Percentiles rank a stretch among this genome's conserved stretches.
Evolutionary conservation across 169 alveolate species (phyloP).

Genomic region (Plasmodium sp.): DNA sequence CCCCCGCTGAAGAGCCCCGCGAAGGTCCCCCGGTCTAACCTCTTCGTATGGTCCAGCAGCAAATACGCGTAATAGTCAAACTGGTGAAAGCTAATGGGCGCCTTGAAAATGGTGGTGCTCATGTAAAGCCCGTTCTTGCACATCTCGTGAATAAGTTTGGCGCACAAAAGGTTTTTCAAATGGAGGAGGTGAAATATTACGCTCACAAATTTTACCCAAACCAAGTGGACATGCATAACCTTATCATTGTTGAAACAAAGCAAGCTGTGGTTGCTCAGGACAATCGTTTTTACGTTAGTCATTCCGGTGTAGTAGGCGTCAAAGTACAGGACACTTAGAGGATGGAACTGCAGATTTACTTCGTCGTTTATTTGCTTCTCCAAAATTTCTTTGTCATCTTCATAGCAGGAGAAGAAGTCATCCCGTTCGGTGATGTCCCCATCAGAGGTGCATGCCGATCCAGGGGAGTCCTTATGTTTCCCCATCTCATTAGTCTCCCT

Average conservation of each 20-base stretch:
- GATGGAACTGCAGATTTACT: neutral
- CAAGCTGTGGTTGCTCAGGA: neutral
- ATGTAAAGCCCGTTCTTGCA: slow-evolving; percentile 37
- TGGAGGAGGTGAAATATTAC: slow-evolving; percentile 27
- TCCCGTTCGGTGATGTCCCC: neutral
- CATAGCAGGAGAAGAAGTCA: slow-evolving; percentile 54
- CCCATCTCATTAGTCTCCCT: neutral
- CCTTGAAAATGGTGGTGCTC: slow-evolving; percentile 33
- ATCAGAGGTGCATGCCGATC: neutral
- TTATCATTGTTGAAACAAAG: slow-evolving; percentile 38
- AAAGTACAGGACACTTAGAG: neutral
- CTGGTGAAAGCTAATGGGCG: slow-evolving; percentile 32
- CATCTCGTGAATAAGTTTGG: slow-evolving; percentile 20
- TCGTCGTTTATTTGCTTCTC: neutral
- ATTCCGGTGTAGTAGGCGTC: slow-evolving; percentile 59
- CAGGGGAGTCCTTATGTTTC: neutral
- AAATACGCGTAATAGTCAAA: slow-evolving; percentile 49
- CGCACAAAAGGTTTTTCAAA: slow-evolving; percentile 18
- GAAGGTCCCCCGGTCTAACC: slow-evolving; percentile 3
- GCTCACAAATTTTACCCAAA: slow-evolving; percentile 35
- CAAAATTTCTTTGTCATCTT: slow-evolving; percentile 12
- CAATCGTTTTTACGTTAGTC: slow-evolving; percentile 20
- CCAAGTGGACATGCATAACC: slow-evolving; percentile 22
- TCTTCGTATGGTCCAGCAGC: slow-evolving; percentile 23
- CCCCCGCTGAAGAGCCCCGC: neutral